phyloP scores from a whole-genome alignment of 305 asterid genomes.

The Solanum aculeatissimum region DNA sequence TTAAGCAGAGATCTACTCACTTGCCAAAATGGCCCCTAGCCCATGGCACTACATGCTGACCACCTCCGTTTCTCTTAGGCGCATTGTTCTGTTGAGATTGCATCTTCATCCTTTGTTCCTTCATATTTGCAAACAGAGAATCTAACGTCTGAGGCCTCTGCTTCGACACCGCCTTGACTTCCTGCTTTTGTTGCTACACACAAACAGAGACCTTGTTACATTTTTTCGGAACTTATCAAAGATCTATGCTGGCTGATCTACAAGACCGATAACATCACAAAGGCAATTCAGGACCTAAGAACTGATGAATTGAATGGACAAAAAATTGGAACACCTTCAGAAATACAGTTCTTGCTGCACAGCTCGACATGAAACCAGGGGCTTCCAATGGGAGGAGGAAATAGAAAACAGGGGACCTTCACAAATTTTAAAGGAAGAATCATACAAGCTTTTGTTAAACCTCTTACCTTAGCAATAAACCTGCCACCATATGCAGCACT shows the following conservation, averaged over 20 bases:
- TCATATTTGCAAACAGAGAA: constrained; percentile 82
- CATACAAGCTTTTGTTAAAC: neutral
- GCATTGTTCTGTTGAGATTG: constrained; percentile 27
- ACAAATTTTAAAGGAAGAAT: neutral
- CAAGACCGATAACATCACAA: neutral
- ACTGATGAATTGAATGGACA: neutral
- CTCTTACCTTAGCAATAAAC: constrained; percentile 42
- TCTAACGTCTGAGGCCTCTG: constrained; percentile 74
- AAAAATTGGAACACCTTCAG: neutral
- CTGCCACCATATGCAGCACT: constrained; percentile 37
- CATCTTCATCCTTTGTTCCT: constrained; percentile 59
- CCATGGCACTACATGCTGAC: constrained; percentile 16
- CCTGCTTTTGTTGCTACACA: constrained; percentile 11
- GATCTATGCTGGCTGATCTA: neutral
- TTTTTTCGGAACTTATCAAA: neutral
- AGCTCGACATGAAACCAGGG: neutral
- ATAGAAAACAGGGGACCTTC: neutral
- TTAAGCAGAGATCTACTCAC: constrained; percentile 3
- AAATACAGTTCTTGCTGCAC: neutral
- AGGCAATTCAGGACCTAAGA: neutral
- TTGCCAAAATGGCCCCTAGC: constrained; percentile 34
- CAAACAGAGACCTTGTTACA: neutral
- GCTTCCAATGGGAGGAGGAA: neutral
- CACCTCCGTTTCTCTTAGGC: constrained; percentile 33
- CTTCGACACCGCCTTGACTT: constrained; percentile 19